phyloP scores from a whole-genome alignment of 2,329 filamentous ascomycete species.

The Pseudogymnoascus sp. region DNA sequence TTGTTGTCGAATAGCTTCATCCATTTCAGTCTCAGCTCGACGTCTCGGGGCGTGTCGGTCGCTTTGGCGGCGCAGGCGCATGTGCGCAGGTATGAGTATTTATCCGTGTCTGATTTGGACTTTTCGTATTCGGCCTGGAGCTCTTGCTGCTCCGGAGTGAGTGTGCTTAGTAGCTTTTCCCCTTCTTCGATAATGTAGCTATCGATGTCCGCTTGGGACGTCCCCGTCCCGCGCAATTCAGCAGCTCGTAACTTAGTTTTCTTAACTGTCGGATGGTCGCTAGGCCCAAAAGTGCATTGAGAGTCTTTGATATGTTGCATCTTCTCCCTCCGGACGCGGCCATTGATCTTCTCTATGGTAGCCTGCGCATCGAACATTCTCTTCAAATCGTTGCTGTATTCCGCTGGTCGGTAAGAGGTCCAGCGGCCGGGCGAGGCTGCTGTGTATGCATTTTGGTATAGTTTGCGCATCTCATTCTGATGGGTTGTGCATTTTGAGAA shows the following conservation, averaged over 20 bases:
- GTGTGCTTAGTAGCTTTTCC: not conserved
- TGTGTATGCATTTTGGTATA: not conserved
- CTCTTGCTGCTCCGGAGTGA: not conserved
- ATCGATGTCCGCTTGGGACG: not conserved
- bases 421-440: not conserved
- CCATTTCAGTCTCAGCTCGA: not conserved
- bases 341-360: not conserved
- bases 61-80: not conserved
- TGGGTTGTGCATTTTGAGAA: not conserved
- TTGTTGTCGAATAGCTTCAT: not conserved
- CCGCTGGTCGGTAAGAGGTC: not conserved
- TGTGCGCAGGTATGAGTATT: not conserved
- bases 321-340: not conserved
- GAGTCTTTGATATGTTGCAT: not conserved
- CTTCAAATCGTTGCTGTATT: not conserved
- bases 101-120: not conserved
- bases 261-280: not conserved
- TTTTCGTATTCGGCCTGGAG: not conserved
- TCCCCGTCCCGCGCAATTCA: not conserved
- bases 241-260: not conserved
- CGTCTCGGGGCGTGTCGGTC: not conserved
- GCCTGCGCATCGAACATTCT: not conserved
- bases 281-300: not conserved
- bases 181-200: not conserved
- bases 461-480: slow-evolving; percentile 2